Base-by-base conservation (phyloP, 192 early-diverging fungal species). In the Gaertneriomyces semiglobifer region DNA sequence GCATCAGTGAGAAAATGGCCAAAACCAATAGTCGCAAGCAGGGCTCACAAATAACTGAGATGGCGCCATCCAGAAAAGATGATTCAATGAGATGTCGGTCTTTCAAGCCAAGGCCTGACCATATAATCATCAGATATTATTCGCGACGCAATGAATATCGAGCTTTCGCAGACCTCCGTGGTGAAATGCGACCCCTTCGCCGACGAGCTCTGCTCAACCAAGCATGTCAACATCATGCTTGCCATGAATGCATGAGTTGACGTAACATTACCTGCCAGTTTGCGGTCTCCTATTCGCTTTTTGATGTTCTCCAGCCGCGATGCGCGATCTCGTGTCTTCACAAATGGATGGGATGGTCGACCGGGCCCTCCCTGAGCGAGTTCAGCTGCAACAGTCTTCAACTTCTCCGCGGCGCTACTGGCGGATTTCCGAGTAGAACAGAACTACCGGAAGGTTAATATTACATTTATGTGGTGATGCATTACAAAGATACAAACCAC, bases 141-240 rank as follows among this genome's bases (percentile, higher is more conserved):
- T 33, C 12, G 58, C 9, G 18, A n/a, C 39, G 9, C 3, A 33
- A 12, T 8, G n/a, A 11, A 10, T 7, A 11, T 68, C 44, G 60
- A 51, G 45, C n/a, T 43, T 46, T 33, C 38, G 18, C 59, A 47
- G 14, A 79, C 88, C 83, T 20, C 85, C 87, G 55, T 91, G 85
- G 52, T 91, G 90, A 45, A 79, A 88, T 2, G 82, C 90, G 55
- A 91, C 64, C 0, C 88, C 88, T 8, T 82, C 63, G 4, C 72
- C 58, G 7, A 89, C 73, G 4, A 79, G 73, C 7, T 83, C 88
- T 86, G 66, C 8, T 11, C 7, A 25, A 48, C 5, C 12, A 42
- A 47, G 50, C 53, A 14, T 40, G 20, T 42, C 12, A 61, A 18
- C n/a, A 33, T n/a, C 40, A 16, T 33, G 11, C 7, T 9, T 16